phyloP scores from a whole-genome alignment of 495 filamentous ascomycete genomes.

The Saxispiralis lemnorum region DNA sequence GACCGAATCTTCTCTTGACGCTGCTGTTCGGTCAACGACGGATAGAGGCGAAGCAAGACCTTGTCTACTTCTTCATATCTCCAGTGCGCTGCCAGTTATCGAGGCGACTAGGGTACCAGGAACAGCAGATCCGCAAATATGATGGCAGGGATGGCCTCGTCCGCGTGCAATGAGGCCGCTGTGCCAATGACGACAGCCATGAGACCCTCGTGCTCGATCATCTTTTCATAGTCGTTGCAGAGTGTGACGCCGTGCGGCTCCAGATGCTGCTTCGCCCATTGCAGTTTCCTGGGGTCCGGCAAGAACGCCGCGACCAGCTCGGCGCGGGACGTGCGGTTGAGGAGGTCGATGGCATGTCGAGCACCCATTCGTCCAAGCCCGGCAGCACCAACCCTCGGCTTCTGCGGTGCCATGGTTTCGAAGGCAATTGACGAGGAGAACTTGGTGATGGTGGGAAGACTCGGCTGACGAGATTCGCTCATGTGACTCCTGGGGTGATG shows the following conservation, averaged over 20 bases:
- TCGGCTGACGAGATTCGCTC: too few species aligned
- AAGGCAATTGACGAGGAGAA: not conserved
- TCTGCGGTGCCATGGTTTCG: constrained; percentile 6
- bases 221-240: constrained; percentile 25
- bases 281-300: constrained; percentile 18
- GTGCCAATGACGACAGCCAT: constrained; percentile 27
- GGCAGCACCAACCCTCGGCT: constrained; percentile 23
- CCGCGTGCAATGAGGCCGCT: constrained; percentile 25
- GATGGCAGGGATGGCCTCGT: constrained; percentile 20
- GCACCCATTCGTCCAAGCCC: constrained; percentile 29
- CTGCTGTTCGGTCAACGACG: constrained; percentile 3
- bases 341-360: constrained; percentile 24
- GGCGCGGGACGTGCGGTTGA: constrained; percentile 21
- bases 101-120: constrained; percentile 5
- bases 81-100: constrained; percentile 4
- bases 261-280: constrained; percentile 22
- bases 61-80: not conserved
- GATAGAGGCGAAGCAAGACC: constrained; percentile 3
- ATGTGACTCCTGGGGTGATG: too few species aligned
- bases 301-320: constrained; percentile 25
- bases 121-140: constrained; percentile 4
- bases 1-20: constrained; percentile 7
- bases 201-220: constrained; percentile 25
- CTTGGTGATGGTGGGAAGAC: not conserved
- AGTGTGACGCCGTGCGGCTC: constrained; percentile 21